Evolutionary conservation across 306 rosid genomes (phyloP), one percentile per base, ranked within the genome.

Genomic region (Vigna nakashimae): DNA sequence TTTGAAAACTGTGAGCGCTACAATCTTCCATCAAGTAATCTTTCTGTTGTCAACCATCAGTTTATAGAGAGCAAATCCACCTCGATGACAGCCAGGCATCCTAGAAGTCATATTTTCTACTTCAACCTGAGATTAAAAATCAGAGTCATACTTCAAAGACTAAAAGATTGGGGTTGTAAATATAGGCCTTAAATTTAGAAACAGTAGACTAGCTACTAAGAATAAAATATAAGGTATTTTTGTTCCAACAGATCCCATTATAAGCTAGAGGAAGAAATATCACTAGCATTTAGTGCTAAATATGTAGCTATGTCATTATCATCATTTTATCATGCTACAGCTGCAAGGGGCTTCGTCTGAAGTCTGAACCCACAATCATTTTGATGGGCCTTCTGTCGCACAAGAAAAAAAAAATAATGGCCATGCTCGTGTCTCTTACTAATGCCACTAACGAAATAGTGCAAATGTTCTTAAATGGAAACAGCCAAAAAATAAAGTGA

Each of bases 71-170:
- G 86, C 84, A 56, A 89, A 87, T 77, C 97, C 98, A 30, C 98
- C 98, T 75, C 86, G 91, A 83, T 91, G 98, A 87, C 98, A 95
- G 78, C 98, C 97, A 17, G 98, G 97, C 98, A 95, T 95, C 81
- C 71, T 86, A 17, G 91, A 87, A 48, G 90, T n/a, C 96, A 86
- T 89, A 80, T 78, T 81, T 77, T 91, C 97, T 72, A 88, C 64
- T 30, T 94, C 98, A 48, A 40, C 63, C 98, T 95, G 91, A 83
- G 58, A 24, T 65, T 42, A 72, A 71, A 86, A 86, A 79, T 57
- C 56, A 59, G 81, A 88, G 82, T 75, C 10, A 15, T 34, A 36
- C 57, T 75, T 72, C 70, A 34, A 20, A 73, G 43, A 52, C 24
- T 10, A 65, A 58, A 40, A 57, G 51, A 43, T 46, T 46, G 64